A percentile compares a stretch with the other conserved stretches of the same genome.
phyloP scores from a whole-genome alignment of 495 filamentous ascomycete species.

The Geoglossum glabrum region DNA sequence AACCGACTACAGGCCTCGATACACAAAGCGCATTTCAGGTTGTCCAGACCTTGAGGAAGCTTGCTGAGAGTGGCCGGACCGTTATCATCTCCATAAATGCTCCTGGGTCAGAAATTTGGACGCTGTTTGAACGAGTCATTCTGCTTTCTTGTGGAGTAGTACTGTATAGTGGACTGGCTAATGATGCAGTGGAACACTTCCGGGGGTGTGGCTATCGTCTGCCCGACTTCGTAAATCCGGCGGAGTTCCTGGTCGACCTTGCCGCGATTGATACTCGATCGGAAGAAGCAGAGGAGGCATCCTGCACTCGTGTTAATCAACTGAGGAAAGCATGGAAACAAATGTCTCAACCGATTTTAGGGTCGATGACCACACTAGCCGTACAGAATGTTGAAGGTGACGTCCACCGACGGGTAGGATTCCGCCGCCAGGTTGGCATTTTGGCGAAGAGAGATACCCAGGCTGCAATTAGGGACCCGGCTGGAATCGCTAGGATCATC shows the following conservation, averaged over 20 bases:
- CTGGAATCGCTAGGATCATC: conserved; percentile 45
- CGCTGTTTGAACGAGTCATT: conserved; percentile 46
- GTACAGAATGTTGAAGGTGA: too few species aligned
- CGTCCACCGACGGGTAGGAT: conserved; percentile 21
- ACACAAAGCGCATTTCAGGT: conserved; percentile 50
- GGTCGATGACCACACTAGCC: too few species aligned
- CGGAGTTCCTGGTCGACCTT: conserved; percentile 51
- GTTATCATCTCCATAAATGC: conserved; percentile 45
- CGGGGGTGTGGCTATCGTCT: conserved; percentile 31
- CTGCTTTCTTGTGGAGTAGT: conserved; percentile 40
- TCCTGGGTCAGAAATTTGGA: conserved; percentile 57
- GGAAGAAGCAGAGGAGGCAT: conserved; percentile 6
- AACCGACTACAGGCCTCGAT: not conserved
- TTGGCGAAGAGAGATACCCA: conserved; percentile 43
- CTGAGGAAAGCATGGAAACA: conserved; percentile 33
- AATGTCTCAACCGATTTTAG: too few species aligned
- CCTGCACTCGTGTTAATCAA: conserved; percentile 12
- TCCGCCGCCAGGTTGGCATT: conserved; percentile 39
- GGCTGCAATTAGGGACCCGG: conserved; percentile 47
- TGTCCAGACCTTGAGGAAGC: conserved; percentile 40
- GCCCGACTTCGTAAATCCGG: conserved; percentile 51
- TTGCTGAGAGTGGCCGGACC: conserved; percentile 45
- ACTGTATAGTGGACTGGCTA: conserved; percentile 39
- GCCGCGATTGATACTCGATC: conserved; percentile 49
- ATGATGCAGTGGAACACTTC: conserved; percentile 37